A percentile compares a stretch with the other conserved stretches of the same genome.
These are phyloP conservation scores for Lipomyces starkeyi DNA, from an alignment of 805 yeast genomes.

Conservation along the genomic window DNA sequence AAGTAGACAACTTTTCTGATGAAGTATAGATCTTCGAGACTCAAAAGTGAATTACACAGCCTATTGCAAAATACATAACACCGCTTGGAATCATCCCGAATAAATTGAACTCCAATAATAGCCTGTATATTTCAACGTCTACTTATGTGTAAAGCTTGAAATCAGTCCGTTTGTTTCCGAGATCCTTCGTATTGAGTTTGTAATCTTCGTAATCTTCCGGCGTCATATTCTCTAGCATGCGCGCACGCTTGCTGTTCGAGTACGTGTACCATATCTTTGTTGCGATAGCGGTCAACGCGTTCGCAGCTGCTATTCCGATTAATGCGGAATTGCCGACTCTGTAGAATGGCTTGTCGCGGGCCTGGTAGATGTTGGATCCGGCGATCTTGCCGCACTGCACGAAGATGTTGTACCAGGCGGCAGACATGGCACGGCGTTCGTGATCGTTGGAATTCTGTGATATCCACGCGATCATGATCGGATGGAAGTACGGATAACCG, in stretches of 20 bases:
- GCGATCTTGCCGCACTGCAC: constrained; percentile 65
- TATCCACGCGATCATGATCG: constrained; percentile 63
- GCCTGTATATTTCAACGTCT: no score
- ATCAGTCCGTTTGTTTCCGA: constrained; percentile 66
- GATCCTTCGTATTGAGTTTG: constrained; percentile 52
- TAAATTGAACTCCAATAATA: no score
- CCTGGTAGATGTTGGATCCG: constrained; percentile 61
- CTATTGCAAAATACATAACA: no score
- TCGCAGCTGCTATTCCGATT: constrained; percentile 38
- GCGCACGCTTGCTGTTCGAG: constrained; percentile 48
- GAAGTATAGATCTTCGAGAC: no score
- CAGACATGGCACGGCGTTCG: constrained; percentile 64
- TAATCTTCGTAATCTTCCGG: constrained; percentile 58
- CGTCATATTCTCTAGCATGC: constrained; percentile 57
- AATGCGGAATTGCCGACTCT: constrained; percentile 57
- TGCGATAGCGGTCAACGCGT: constrained; percentile 40
- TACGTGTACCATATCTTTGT: constrained; percentile 45
- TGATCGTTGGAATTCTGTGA: constrained; percentile 68
- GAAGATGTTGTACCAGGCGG: constrained; percentile 68
- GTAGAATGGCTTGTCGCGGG: constrained; percentile 64
- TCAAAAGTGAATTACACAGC: no score
- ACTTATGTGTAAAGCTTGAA: constrained; percentile 40
- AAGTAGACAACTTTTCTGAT: no score
- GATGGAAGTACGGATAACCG: constrained; percentile 58
- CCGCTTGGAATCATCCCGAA: no score